Conservation (phyloP, 1,139 yeast species). For the Debaryomyces singareniensis region DNA sequence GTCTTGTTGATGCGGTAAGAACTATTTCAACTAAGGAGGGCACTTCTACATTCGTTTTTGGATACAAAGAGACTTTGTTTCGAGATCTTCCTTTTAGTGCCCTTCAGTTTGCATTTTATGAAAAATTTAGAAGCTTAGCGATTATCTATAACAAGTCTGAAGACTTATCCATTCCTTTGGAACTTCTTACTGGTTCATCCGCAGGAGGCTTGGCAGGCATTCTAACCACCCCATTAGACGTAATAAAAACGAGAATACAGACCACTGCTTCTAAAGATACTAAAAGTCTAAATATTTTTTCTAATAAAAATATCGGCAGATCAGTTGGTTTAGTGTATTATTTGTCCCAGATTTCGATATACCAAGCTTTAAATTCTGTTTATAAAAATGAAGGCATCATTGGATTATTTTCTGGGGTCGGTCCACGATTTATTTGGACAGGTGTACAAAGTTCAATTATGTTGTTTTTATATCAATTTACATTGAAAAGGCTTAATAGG, state of each 20-base stretch:
- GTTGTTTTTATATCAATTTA: conserved; percentile 76
- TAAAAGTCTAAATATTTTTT: conserved; percentile 3
- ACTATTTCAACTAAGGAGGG: conserved; percentile 71
- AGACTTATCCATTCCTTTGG: conserved; percentile 54
- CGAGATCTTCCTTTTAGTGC: conserved; percentile 95
- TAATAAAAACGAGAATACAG: conserved; percentile 88
- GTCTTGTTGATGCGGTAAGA: conserved; percentile 58
- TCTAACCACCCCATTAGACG: conserved; percentile 79
- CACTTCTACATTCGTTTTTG: conserved; percentile 67
- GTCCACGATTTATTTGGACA: conserved; percentile 96
- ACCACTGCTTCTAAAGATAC: conserved; percentile 32
- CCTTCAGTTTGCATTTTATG: conserved; percentile 91
- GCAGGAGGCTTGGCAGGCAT: conserved; percentile 97
- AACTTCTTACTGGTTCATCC: conserved; percentile 82
- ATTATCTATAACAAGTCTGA: conserved; percentile 35
- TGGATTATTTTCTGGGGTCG: conserved; percentile 90
- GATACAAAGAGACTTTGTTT: conserved; percentile 87
- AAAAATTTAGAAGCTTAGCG: conserved; percentile 66
- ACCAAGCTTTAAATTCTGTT: conserved; percentile 58
- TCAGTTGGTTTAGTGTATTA: no score
- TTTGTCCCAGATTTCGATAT: conserved; percentile 40
- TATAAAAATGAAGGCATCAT: conserved; percentile 68
- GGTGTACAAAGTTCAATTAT: conserved; percentile 92
- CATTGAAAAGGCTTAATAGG: conserved; percentile 36
- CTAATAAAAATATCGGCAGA: conserved; percentile 22